Base-by-base conservation (phyloP, 176 grass and related monocot genomes). In the Panicum miliaceum region DNA sequence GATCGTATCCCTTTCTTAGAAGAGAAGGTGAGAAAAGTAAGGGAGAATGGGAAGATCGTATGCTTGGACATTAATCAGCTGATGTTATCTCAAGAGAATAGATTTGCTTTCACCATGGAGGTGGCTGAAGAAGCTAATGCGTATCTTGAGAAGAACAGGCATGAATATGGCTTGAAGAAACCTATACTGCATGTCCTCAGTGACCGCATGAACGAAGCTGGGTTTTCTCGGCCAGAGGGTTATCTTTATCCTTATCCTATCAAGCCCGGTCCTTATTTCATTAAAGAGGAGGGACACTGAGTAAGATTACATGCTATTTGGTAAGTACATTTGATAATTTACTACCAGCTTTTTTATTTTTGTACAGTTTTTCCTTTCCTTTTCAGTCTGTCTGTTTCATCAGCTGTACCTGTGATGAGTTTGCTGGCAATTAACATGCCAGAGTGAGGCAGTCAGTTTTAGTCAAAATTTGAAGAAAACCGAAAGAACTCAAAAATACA, bases 121-220 rank as follows among this genome's bases (percentile, higher is more conserved):
- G 88, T 95, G 42, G 93, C 93, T 40, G 93, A 89, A 76, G 93
- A 92, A 87, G 90, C 93, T 76, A 95, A 84, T 27, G 75, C 76
- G 27, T 95, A 95, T 80, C 84, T 95, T 37, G 90, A 92, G 82
- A 92, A 92, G 18, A 86, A 95, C 46, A 92, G 90, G 43, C 75
- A 92, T 81, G 93, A 92, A n/a, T 95, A 95, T 73, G 93, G 90
- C 38, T 68, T 75, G n/a, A 95, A 95, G 77, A 95, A 95, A 78
- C 71, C 93, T 76, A 88, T 95, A 84, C 56, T 92, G 15, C 93
- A 95, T 86, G 93, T 92, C 14, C 82, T 95, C 45, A 92, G 93
- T 71, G 87, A 95, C 41, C 93, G 93, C 80, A 86, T 95, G 85
- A 95, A 95, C 58, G 90, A 95, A 84, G 93, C 88, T 75, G 93